Evolutionary conservation across 768 basidiomycete genomes (phyloP).

Genomic region (Pisolithus orientalis): DNA sequence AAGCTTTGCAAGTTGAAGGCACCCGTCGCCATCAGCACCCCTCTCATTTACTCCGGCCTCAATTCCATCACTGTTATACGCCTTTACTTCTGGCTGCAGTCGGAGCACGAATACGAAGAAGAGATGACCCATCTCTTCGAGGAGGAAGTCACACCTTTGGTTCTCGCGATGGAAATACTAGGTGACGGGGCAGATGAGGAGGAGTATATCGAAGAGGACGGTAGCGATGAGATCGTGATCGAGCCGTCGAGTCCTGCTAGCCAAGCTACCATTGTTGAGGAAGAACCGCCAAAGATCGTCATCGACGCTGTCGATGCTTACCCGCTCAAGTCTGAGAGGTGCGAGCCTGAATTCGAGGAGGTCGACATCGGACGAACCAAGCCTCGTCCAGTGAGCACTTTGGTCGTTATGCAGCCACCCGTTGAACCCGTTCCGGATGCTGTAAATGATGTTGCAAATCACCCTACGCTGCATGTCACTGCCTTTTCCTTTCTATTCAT

Average conservation of each 20-base stretch:
- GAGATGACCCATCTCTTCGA: slow-evolving; percentile 26
- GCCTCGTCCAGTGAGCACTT: slow-evolving; percentile 6
- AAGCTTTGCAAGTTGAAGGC: slow-evolving; percentile 23
- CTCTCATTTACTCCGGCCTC: slow-evolving; percentile 29
- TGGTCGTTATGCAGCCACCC: slow-evolving; percentile 21
- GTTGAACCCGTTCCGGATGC: slow-evolving; percentile 10
- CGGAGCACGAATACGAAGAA: slow-evolving; percentile 24
- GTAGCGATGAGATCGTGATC: slow-evolving; percentile 2
- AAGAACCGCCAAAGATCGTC: slow-evolving; percentile 9
- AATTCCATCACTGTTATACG: slow-evolving; percentile 25
- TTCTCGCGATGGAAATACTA: slow-evolving; percentile 26
- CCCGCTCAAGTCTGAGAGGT: neutral
- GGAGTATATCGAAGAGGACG: slow-evolving; percentile 1
- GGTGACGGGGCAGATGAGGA: slow-evolving; percentile 9
- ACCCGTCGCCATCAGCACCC: slow-evolving; percentile 22
- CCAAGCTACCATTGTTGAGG: slow-evolving; percentile 12
- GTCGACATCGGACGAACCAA: neutral
- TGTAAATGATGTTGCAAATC: slow-evolving; percentile 5
- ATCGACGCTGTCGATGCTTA: slow-evolving; percentile 3
- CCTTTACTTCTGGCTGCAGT: slow-evolving; percentile 30
- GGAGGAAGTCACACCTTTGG: slow-evolving; percentile 23
- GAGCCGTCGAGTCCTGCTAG: slow-evolving; percentile 10
- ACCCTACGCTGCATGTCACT: slow-evolving; percentile 10
- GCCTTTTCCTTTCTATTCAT: slow-evolving; percentile 13
- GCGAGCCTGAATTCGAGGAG: neutral